Percentiles rank a stretch among this genome's conserved stretches.
These are phyloP conservation scores for Sporothrix dimorphospora DNA, from an alignment of 2,329 filamentous ascomycete species.

Conservation along the genomic window DNA sequence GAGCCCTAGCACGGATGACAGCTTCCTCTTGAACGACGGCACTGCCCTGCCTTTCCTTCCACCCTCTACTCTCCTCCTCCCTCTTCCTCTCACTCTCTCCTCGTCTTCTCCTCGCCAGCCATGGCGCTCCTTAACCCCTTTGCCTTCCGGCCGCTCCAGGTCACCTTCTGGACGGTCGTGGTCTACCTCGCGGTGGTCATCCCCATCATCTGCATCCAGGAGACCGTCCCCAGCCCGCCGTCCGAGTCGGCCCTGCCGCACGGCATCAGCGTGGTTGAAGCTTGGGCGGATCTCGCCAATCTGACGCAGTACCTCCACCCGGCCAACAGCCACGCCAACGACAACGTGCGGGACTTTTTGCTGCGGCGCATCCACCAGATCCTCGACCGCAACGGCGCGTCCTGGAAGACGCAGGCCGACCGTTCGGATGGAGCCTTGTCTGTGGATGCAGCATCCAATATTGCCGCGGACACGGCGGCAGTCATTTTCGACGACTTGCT, in stretches of 20 bases:
- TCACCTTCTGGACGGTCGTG: slow-evolving; percentile 76
- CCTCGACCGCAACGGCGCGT: slow-evolving; percentile 61
- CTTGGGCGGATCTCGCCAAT: slow-evolving; percentile 80
- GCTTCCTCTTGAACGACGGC: slow-evolving; percentile 12
- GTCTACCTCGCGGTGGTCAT: slow-evolving; percentile 79
- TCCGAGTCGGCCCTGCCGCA: slow-evolving; percentile 50
- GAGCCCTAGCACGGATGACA: neutral
- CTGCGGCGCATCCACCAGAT: slow-evolving; percentile 72
- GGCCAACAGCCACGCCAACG: slow-evolving; percentile 84
- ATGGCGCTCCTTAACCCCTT: slow-evolving; percentile 55
- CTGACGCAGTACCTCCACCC: slow-evolving; percentile 81
- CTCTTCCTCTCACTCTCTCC: neutral
- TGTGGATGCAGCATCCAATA: neutral
- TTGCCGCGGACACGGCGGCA: slow-evolving; percentile 44
- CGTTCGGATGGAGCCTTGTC: neutral
- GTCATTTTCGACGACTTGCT: slow-evolving; percentile 74
- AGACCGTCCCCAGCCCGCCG: slow-evolving; percentile 71
- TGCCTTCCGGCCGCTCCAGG: slow-evolving; percentile 78
- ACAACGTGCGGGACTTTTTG: slow-evolving; percentile 76
- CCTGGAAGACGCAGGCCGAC: slow-evolving; percentile 48
- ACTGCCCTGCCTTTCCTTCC: neutral
- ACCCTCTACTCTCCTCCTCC: neutral
- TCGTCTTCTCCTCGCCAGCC: neutral
- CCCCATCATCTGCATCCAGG: slow-evolving; percentile 72
- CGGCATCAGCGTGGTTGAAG: slow-evolving; percentile 80